Conservation (phyloP, 495 filamentous ascomycete genomes). For the Aspergillus incahuasiensis region DNA sequence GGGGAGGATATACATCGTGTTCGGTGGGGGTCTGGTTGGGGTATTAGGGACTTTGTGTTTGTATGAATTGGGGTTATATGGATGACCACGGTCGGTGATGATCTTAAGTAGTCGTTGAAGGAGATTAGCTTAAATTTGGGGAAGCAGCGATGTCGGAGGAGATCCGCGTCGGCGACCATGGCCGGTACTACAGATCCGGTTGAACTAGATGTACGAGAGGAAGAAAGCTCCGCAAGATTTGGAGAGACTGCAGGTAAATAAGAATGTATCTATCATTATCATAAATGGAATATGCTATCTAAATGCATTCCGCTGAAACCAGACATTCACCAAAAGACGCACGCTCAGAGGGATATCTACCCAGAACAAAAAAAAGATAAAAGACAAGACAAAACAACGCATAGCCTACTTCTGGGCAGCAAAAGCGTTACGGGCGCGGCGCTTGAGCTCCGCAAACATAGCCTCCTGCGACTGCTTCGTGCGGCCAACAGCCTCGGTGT, state of each 20-base stretch:
- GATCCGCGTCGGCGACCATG: not conserved
- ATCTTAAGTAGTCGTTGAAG: not conserved
- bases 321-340: not conserved
- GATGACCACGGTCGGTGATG: not conserved
- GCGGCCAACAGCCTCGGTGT: constrained; percentile 77
- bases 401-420: constrained; percentile 21
- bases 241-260: not conserved
- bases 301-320: not conserved
- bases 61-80: not conserved
- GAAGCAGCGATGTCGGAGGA: constrained; percentile 9
- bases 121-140: not conserved
- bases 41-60: no score
- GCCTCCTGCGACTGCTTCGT: constrained; percentile 72
- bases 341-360: not conserved
- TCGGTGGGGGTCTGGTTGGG: no score
- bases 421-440: constrained; percentile 51
- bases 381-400: not conserved
- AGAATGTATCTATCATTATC: not conserved
- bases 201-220: no score
- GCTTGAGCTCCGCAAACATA: constrained; percentile 64
- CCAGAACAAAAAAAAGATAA: constrained; percentile 7
- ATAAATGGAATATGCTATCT: not conserved
- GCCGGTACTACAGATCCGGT: no score
- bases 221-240: no score
- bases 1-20: constrained; percentile 43